Conservation (phyloP, 2,329 filamentous ascomycete genomes). For the Alternaria infectoria region DNA sequence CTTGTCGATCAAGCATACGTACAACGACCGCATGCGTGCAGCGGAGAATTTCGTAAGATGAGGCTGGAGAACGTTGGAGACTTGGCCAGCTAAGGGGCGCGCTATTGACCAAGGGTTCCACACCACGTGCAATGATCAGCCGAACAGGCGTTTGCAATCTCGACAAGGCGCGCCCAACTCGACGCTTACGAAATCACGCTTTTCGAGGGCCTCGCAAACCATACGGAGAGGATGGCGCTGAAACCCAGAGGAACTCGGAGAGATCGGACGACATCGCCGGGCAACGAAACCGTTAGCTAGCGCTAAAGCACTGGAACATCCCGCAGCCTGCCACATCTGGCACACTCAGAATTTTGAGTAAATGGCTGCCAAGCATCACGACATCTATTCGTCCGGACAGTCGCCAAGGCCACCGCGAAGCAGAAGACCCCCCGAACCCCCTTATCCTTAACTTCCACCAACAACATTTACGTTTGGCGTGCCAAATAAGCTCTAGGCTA, state of each 20-base stretch:
- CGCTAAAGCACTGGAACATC: background rate
- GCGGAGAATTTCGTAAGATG: background rate
- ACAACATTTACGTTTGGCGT: background rate
- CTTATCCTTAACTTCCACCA: background rate
- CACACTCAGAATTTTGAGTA: background rate
- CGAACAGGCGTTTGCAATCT: slow-evolving; percentile 4
- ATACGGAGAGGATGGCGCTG: background rate
- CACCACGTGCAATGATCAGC: background rate
- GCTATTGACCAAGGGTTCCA: background rate
- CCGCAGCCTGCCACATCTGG: background rate
- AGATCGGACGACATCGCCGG: background rate
- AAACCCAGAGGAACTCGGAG: too few relatives aligned
- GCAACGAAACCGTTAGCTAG: background rate
- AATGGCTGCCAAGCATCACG: background rate
- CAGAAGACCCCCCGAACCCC: background rate
- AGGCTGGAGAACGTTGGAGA: background rate
- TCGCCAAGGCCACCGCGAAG: background rate
- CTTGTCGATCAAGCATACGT: background rate
- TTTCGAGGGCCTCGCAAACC: background rate
- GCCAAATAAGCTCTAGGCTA: background rate
- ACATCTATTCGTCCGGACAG: background rate
- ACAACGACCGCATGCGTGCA: background rate
- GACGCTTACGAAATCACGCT: background rate
- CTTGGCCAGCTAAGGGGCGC: background rate
- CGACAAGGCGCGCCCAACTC: background rate